Base-by-base conservation (phyloP, 2,329 filamentous ascomycete species). In the Trichoderma arundinaceum region DNA sequence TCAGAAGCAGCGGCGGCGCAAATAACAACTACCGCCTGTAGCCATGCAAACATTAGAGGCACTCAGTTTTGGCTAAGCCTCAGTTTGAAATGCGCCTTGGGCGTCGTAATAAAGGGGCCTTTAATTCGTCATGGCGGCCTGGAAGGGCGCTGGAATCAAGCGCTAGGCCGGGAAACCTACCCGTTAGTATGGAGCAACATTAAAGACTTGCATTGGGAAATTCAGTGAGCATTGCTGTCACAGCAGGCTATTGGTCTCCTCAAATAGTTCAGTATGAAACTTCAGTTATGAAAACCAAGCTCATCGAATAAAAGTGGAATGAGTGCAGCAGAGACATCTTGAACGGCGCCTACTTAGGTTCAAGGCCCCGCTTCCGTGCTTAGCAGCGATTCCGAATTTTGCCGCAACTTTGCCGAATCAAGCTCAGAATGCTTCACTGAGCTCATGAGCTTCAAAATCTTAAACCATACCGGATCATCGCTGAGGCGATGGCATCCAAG, bases 401-500 rank as follows among this genome's bases (percentile, higher is more conserved):
- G 54, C 66, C 66, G 66, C 66, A 49, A 56, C 66, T 67, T 65
- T 67, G 62, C 66, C 66, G 66, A 57, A 28, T 60, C 44, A 51
- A 66, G 65, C 65, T 65, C 51, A 51, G 19, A 53, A 56, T 39
- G 54, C 48, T 54, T 53, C 61, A 57, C 15, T 51, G 46, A 54
- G 54, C 38, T 64, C 43, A 51, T 44, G 57, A 48, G 35, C 39
- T 66, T 53, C 32, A 48, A 32, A 39, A n/a, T 48, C n/a, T 33
- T n/a, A 48, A 22, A 33, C 6, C 13, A 41, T 38, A 8, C 54
- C 41, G 41, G 54, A 65, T 39, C 66, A 39, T 57, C 65, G 53
- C 46, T 43, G 22, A 48, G 61, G 66, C 62, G 61, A 77, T 77
- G 75, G 72, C 75, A 69, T 72, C 73, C 66, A 73, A 69, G 69